Percentiles rank a stretch among this genome's conserved stretches.
Evolutionary conservation across 106 monocot species (phyloP).

Genomic region (Dioscorea zingiberensis): DNA sequence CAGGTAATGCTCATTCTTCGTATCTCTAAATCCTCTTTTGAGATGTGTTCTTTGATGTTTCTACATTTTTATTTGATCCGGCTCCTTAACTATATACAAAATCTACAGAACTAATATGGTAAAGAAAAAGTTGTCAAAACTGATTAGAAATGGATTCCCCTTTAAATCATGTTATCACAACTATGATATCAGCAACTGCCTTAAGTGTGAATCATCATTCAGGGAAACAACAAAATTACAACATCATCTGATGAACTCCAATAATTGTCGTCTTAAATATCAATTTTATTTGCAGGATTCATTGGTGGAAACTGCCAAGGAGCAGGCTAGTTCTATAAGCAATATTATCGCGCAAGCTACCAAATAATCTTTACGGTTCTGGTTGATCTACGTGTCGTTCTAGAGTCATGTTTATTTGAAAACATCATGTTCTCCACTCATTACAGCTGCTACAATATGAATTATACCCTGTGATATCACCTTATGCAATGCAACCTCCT

Average conservation of each 20-base stretch:
- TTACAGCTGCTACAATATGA: too few relatives aligned
- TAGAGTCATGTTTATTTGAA: too few relatives aligned
- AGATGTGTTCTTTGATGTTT: background rate
- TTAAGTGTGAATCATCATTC: background rate
- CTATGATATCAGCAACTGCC: too few relatives aligned
- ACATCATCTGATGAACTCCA: background rate
- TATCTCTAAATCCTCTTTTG: too few relatives aligned
- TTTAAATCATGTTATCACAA: too few relatives aligned
- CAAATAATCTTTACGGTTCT: slow-evolving; percentile 17
- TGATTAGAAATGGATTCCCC: background rate
- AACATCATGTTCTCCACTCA: too few relatives aligned
- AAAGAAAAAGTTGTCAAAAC: background rate
- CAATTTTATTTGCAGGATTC: slow-evolving; percentile 46
- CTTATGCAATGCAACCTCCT: too few relatives aligned
- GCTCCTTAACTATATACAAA: too few relatives aligned
- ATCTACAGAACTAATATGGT: too few relatives aligned
- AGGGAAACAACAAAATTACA: background rate
- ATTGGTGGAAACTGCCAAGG: slow-evolving; percentile 84
- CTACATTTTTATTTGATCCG: too few relatives aligned
- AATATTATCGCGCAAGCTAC: slow-evolving; percentile 84
- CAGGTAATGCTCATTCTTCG: slow-evolving; percentile 33
- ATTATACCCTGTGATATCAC: too few relatives aligned
- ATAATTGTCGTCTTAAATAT: background rate
- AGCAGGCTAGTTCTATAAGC: slow-evolving; percentile 69
- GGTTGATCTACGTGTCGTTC: too few relatives aligned